phyloP scores from a whole-genome alignment of 768 basidiomycete species.

The Candolleomyces efflorescens region DNA sequence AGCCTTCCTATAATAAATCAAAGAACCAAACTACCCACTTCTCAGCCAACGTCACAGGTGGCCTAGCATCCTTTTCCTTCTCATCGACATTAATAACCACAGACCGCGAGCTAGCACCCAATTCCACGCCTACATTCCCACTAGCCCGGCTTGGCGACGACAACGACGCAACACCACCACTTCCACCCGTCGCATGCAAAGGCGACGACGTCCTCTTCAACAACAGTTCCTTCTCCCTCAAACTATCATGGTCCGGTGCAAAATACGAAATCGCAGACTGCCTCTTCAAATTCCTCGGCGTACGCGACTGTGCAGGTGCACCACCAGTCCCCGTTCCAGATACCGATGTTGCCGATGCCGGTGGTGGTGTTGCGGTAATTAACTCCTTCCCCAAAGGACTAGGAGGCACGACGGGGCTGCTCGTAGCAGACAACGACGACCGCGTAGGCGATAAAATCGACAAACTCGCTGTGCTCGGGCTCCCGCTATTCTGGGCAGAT shows the following conservation, averaged over 20 bases:
- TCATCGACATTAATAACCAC: constrained; percentile 8
- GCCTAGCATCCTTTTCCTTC: constrained; percentile 25
- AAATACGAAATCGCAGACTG: constrained; percentile 56
- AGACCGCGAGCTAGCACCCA: constrained; percentile 1
- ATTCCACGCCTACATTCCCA: constrained; percentile 18
- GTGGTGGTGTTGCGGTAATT: no score
- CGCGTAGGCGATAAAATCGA: constrained; percentile 7
- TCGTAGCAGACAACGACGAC: constrained; percentile 7
- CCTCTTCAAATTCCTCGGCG: constrained; percentile 27
- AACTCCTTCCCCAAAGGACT: constrained; percentile 1
- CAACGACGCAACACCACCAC: not conserved
- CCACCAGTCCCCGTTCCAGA: constrained; percentile 18
- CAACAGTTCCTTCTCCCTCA: constrained; percentile 1
- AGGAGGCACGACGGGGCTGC: constrained; percentile 14
- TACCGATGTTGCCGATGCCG: constrained; percentile 2
- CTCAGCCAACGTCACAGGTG: constrained; percentile 64
- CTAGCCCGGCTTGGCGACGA: not conserved
- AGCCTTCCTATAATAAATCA: not conserved
- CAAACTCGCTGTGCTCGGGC: constrained; percentile 4
- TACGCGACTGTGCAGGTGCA: constrained; percentile 10
- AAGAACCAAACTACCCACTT: constrained; percentile 44
- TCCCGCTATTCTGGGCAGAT: not conserved
- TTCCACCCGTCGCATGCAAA: constrained; percentile 13
- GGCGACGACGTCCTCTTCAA: constrained; percentile 12
- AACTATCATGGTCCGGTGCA: constrained; percentile 19